Conservation (phyloP, 2,329 filamentous ascomycete species). For the Penicillium freii region DNA sequence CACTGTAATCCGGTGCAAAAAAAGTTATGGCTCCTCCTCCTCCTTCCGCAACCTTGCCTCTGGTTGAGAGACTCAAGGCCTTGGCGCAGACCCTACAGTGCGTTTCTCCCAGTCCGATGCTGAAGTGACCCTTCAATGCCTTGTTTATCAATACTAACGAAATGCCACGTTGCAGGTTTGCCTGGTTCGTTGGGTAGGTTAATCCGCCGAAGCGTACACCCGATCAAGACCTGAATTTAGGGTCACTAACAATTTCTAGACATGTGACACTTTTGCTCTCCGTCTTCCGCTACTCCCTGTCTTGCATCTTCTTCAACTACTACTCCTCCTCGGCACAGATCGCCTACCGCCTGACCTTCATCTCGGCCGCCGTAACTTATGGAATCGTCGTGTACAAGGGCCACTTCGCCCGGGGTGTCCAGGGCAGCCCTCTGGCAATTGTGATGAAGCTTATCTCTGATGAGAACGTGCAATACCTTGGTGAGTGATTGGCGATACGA, state of each 20-base stretch:
- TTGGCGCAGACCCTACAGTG: constrained; percentile 89
- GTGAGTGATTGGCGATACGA: constrained; percentile 55
- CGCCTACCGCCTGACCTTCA: constrained; percentile 85
- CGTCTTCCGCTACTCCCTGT: constrained; percentile 78
- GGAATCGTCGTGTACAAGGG: constrained; percentile 99
- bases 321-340: constrained; percentile 73
- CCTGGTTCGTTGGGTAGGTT: constrained; percentile 77
- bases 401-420: constrained; percentile 76
- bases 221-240: background rate
- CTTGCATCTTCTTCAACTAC: constrained; percentile 86
- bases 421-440: constrained; percentile 62
- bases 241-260: constrained; percentile 50
- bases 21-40: constrained; percentile 70
- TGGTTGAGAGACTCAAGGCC: constrained; percentile 70
- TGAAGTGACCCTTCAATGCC: constrained; percentile 12
- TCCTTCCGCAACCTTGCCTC: constrained; percentile 60
- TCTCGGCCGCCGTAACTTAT: constrained; percentile 87
- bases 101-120: constrained; percentile 47
- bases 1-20: constrained; percentile 1
- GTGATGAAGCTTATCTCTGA: constrained; percentile 69
- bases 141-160: constrained; percentile 21
- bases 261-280: constrained; percentile 83
- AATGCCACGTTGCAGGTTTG: constrained; percentile 49
- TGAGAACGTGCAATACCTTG: constrained; percentile 96
- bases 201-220: constrained; percentile 9